Percentiles rank a stretch among this genome's conserved stretches.
Conservation (phyloP, 2,329 filamentous ascomycete species). For the Colletotrichum godetiae region DNA sequence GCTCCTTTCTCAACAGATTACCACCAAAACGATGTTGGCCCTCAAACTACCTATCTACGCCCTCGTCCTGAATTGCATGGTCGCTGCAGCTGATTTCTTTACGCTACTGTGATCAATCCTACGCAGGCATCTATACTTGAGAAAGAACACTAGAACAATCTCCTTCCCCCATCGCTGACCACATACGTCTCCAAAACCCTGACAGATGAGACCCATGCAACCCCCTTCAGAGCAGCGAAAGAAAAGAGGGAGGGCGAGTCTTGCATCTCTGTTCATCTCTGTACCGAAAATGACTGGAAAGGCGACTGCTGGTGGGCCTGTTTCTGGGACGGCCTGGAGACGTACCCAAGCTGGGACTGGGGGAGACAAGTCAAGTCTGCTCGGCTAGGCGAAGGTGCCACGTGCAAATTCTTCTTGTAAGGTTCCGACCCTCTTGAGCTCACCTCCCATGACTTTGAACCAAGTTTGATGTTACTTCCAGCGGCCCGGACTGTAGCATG, state of each 20-base stretch:
- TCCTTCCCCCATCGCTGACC: neutral
- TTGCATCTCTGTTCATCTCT: neutral
- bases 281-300: neutral
- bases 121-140: neutral
- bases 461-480: neutral
- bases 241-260: neutral
- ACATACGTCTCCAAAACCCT: neutral
- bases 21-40: neutral
- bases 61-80: neutral
- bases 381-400: neutral
- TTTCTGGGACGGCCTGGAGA: neutral
- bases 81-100: neutral
- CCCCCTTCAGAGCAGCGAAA: neutral
- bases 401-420: constrained; percentile 11
- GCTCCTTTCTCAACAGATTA: neutral
- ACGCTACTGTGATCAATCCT: neutral
- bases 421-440: neutral
- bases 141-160: neutral
- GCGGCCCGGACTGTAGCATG: neutral
- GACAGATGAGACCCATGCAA: neutral
- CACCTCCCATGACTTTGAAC: neutral
- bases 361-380: neutral
- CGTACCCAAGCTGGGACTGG: neutral
- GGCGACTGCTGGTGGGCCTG: constrained; percentile 6
- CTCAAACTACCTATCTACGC: neutral